These are phyloP conservation scores for Aureobasidium sp. DNA, from an alignment of 2,329 filamentous ascomycete genomes.

Conservation along the genomic window DNA sequence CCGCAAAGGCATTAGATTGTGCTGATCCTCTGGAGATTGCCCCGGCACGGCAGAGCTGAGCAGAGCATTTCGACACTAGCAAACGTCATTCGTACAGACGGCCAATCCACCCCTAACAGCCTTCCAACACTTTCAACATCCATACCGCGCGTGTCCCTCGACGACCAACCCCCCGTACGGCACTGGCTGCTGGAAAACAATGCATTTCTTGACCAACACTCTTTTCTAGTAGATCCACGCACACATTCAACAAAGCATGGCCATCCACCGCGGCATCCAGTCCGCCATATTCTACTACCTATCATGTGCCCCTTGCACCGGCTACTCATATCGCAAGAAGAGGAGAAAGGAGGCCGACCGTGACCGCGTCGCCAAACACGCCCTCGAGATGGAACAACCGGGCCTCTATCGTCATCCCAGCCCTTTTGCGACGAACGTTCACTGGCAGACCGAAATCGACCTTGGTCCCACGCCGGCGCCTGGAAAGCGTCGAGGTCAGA, in stretches of 20 bases:
- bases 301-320: slow-evolving; percentile 70
- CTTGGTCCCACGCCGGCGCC: slow-evolving; percentile 64
- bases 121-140: not conserved
- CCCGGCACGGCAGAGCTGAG: not conserved
- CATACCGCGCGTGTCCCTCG: not conserved
- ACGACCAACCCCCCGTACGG: not conserved
- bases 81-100: not conserved
- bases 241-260: slow-evolving; percentile 20
- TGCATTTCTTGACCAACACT: not conserved
- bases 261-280: slow-evolving; percentile 47
- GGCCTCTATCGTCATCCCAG: slow-evolving; percentile 67
- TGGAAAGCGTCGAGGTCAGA: slow-evolving; percentile 33
- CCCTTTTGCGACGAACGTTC: slow-evolving; percentile 81
- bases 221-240: not conserved
- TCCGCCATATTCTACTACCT: slow-evolving; percentile 71
- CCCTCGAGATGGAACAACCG: slow-evolving; percentile 60
- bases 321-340: slow-evolving; percentile 60
- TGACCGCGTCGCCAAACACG: slow-evolving; percentile 57
- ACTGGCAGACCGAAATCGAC: slow-evolving; percentile 80
- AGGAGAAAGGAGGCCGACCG: slow-evolving; percentile 62
- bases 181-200: not conserved
- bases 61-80: not conserved
- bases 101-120: not conserved
- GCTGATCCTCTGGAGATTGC: not conserved
- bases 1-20: not conserved